Evolutionary conservation across 768 basidiomycete species (phyloP).

Genomic region (Cantharellus cinnabarinus): DNA sequence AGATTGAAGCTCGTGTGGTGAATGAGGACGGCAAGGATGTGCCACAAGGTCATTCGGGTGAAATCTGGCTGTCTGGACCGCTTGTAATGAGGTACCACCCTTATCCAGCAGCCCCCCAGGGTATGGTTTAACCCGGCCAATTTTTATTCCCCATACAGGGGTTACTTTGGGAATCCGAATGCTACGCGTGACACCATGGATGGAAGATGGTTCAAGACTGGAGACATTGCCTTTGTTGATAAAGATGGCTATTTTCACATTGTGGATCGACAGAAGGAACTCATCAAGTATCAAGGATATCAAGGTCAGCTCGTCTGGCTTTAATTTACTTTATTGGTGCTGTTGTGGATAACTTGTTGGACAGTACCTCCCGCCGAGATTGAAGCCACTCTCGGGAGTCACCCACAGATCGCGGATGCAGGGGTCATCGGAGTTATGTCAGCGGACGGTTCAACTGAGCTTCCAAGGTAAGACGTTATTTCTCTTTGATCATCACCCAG

Average conservation of each 20-base stretch:
- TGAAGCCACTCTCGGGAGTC: slow-evolving; percentile 3
- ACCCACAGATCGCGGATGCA: slow-evolving; percentile 2
- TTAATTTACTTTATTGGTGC: background rate
- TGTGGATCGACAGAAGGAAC: slow-evolving; percentile 53
- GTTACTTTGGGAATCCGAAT: slow-evolving; percentile 29
- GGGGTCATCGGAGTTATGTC: slow-evolving; percentile 4
- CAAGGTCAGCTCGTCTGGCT: background rate
- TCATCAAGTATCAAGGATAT: slow-evolving; percentile 51
- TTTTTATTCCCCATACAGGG: slow-evolving; percentile 10
- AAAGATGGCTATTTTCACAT: slow-evolving; percentile 20
- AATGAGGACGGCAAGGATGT: slow-evolving; percentile 14
- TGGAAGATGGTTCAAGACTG: slow-evolving; percentile 43
- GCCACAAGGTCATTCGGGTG: background rate
- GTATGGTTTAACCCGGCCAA: background rate
- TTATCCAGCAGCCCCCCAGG: background rate
- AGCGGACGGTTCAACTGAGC: slow-evolving; percentile 22
- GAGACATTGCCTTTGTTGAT: slow-evolving; percentile 29
- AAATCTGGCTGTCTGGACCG: background rate
- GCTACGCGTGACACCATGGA: slow-evolving; percentile 29
- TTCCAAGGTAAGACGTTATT: slow-evolving; percentile 35
- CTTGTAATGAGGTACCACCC: background rate
- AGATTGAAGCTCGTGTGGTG: slow-evolving; percentile 6
- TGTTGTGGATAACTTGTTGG: slow-evolving; percentile 44
- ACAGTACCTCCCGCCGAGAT: slow-evolving; percentile 54
- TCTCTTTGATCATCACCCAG: background rate